Evolutionary conservation across 257 asterid genomes (phyloP).

Genomic region (Solanum sparsipilum): DNA sequence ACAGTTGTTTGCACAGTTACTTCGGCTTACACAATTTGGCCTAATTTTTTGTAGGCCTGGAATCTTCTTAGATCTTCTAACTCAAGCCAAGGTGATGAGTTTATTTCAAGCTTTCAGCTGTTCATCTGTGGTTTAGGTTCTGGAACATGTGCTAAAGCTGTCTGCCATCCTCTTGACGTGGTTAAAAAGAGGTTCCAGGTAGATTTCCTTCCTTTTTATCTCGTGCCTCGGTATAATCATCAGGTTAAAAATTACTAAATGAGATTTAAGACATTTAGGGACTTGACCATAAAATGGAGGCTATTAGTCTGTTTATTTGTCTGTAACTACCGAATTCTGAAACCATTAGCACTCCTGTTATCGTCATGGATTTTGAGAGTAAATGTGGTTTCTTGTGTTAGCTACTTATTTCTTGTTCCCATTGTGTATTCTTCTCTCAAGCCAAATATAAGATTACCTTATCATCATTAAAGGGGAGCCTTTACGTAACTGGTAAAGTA

Average conservation of each 20-base stretch:
- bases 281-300: neutral
- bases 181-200: constrained; percentile 99
- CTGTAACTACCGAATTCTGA: neutral
- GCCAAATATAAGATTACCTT: neutral
- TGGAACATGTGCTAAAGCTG: constrained; percentile 79
- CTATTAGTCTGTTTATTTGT: neutral
- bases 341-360: neutral
- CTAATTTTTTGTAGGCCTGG: constrained; percentile 45
- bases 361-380: neutral
- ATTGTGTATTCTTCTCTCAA: neutral
- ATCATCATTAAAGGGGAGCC: neutral
- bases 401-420: neutral
- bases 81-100: constrained; percentile 13
- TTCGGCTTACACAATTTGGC: neutral
- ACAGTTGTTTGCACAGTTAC: neutral
- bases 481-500: neutral
- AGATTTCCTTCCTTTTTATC: neutral
- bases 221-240: neutral
- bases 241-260: neutral
- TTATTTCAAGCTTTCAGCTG: constrained; percentile 72
- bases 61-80: constrained; percentile 33
- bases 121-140: constrained; percentile 82
- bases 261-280: neutral
- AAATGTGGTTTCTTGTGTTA: neutral
- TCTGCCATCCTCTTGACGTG: constrained; percentile 95